Base-by-base conservation (phyloP, 106 monocot species). In the Platanthera guangdongensis region DNA sequence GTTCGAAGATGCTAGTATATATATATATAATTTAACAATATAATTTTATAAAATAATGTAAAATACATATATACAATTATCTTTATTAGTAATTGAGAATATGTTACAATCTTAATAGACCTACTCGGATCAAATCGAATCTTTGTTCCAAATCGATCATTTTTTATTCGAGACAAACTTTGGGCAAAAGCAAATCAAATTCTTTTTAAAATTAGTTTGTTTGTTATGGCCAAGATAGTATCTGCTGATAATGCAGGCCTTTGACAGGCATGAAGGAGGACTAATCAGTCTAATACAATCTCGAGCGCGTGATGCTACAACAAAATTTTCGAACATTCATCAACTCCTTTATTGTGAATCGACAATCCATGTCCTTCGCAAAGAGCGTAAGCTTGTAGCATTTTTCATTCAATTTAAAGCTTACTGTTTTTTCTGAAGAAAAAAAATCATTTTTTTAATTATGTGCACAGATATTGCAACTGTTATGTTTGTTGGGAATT, bases 401-500 rank as follows among this genome's bases (percentile, higher is more conserved):
- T 78, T 50, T 51, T 72, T 9, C 9, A 72, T 50, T 32, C 30
- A 0, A 15, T 51, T n/a, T 51, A 51, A 7, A n/a, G 50, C 16
- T 16, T 70, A 7, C 3, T 48, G 47, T 9, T 70, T 47, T 67
- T 74, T 51, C n/a, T 18, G 52, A 72, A 77, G 45, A 53, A 14
- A 45, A 55, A n/a, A 51, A 10, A 28, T 79, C 51, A 75, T 60
- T 65, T 48, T 8, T 60, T 74, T 21, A 9, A 18, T 74, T 49
- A 52, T 51, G 62, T 68, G 77, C 48, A 16, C 85, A 97, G 97
- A 97, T 85, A 88, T 94, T 80, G 71, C 54, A 14, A 92, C 86
- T 7, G 82, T 97, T n/a, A 85, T 94, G 97, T 97, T 97, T 85
- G 89, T 87, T 78, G 97, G 97, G 22, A 97, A 97, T 65, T 97